Base-by-base conservation (phyloP, 768 basidiomycete genomes). In the Royoungia palumana region DNA sequence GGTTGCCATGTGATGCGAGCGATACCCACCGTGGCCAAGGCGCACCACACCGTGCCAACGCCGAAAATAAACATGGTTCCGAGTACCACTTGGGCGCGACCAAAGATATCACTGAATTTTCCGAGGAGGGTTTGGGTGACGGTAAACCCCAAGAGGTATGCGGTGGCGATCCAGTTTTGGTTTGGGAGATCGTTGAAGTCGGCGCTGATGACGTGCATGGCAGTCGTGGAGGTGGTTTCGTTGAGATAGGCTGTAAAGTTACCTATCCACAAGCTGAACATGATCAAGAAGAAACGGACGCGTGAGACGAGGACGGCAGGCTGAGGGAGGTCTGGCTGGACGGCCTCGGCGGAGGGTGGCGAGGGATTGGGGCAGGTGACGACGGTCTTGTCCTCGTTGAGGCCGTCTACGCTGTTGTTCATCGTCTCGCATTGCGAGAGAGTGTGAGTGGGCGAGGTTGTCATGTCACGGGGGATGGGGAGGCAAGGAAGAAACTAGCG, bases 191-290 rank as follows among this genome's bases (percentile, higher is more conserved):
- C 58, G 11, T 51, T 20, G 30, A 69, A 66, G 22, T 69, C 56
- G 16, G 61, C 61, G 13, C 66, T 52, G 35, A 69, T 69, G 58
- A 61, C 51, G 36, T 69, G 67, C 67, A 70, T 70, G 22, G 69
- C 67, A 12, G 67, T 69, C 0, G 67, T 69, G 10, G 58, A 56
- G 12, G 63, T 70, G 0, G 67, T 69, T 45, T 69, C 67, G 39
- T 69, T 69, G 48, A 69, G 46, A 55, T 70, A 69, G 22, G 67
- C 67, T 12, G 67, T 65, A 45, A 70, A 65, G 56, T 68, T 68
- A 14, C 67, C 67, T 20, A 68, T 47, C 68, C 68, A 68, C 24
- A 68, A 19, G 47, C 67, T 65, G 28, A 53, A 5, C 67, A 68
- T 68, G 53, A 68, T 68, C 50, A 69, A 36, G 50, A 69, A 70